phyloP scores from a whole-genome alignment of 495 filamentous ascomycete species.

The Jackrogersella multiformis region DNA sequence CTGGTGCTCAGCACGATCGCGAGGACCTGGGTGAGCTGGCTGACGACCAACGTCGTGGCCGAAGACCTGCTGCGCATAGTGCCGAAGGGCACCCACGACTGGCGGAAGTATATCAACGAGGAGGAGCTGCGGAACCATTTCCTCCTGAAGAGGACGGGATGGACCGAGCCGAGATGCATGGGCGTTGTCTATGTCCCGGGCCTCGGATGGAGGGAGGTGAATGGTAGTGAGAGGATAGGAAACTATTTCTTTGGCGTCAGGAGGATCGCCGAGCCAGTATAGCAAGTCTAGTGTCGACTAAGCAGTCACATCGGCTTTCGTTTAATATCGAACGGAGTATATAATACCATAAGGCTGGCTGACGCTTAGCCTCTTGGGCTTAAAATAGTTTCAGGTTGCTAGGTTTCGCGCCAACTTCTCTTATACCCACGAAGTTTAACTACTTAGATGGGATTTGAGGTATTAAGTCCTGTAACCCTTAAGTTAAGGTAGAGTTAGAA shows the following conservation, averaged over 20 bases:
- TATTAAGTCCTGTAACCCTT: no score
- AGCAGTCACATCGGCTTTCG: no score
- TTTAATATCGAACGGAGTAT: no score
- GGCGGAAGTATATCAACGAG: conserved; percentile 92
- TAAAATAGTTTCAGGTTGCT: no score
- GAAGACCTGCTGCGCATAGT: conserved; percentile 90
- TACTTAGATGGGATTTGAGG: no score
- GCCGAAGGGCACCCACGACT: conserved; percentile 92
- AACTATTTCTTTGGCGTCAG: conserved; percentile 97
- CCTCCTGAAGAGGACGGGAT: conserved; percentile 60
- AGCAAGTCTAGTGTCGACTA: not conserved
- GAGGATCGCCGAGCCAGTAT: conserved; percentile 48
- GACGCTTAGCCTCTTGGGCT: no score
- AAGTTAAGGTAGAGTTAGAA: no score
- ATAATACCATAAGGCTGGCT: no score
- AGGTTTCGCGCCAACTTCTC: no score
- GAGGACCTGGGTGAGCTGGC: conserved; percentile 82
- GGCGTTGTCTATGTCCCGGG: conserved; percentile 92
- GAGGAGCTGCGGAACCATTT: conserved; percentile 75
- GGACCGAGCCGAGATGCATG: conserved; percentile 66
- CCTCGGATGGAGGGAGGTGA: conserved; percentile 87
- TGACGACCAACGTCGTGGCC: conserved; percentile 90
- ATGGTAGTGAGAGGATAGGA: conserved; percentile 82
- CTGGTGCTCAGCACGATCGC: conserved; percentile 90
- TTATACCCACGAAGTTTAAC: no score